Percentiles rank a stretch among this genome's conserved stretches.
Conservation (phyloP, 345 rosid species). For the Euphorbia lathyris region DNA sequence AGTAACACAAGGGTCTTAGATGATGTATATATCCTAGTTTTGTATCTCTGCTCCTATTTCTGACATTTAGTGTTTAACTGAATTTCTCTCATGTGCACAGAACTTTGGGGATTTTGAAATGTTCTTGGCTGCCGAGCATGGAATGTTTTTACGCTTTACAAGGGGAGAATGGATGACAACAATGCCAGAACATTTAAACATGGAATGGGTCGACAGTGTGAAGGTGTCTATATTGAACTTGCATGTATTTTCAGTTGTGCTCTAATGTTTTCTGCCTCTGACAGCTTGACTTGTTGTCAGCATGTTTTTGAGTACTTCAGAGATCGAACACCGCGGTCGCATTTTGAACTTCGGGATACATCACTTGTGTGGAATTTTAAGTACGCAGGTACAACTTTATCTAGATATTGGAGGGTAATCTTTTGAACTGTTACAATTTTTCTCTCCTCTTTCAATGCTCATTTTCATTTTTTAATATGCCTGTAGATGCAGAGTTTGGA, state of each 20-base stretch:
- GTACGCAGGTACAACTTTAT: constrained; percentile 73
- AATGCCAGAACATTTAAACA: constrained; percentile 97
- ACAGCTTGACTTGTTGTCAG: constrained; percentile 47
- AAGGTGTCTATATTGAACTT: constrained; percentile 48
- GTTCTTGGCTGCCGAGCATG: constrained; percentile 99
- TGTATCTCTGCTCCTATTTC: constrained; percentile 9
- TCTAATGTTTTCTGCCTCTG: constrained; percentile 10
- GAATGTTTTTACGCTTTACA: constrained; percentile 89
- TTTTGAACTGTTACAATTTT: not conserved
- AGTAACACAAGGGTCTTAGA: constrained; percentile 72
- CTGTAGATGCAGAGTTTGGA: constrained; percentile 85
- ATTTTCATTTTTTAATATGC: constrained; percentile 18
- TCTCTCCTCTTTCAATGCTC: not conserved
- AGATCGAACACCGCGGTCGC: constrained; percentile 94
- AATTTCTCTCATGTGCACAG: constrained; percentile 35
- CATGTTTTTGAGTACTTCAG: constrained; percentile 97
- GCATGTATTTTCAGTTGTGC: constrained; percentile 8
- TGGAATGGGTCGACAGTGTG: constrained; percentile 99
- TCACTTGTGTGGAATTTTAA: constrained; percentile 99
- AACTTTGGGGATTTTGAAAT: constrained; percentile 78
- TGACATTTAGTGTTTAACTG: constrained; percentile 8
- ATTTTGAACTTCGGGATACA: constrained; percentile 80
- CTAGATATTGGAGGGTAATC: not conserved
- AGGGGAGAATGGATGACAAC: constrained; percentile 97
- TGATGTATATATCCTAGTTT: constrained; percentile 41